phyloP scores from a whole-genome alignment of 768 basidiomycete genomes.

The Agaricus blazei region DNA sequence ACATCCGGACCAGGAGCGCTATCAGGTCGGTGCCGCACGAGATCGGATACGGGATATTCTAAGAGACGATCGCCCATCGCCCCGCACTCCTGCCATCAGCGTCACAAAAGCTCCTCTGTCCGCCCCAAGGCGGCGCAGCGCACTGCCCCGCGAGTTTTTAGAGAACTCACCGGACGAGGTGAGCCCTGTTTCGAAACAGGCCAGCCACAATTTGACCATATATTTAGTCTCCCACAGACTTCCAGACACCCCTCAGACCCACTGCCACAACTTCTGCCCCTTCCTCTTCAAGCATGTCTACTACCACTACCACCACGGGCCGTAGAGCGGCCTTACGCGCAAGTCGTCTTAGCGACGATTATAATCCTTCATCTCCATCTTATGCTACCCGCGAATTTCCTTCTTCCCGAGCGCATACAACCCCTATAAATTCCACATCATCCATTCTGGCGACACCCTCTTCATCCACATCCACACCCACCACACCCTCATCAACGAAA shows the following conservation, averaged over 20 bases:
- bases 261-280: conserved; percentile 16
- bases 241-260: conserved; percentile 31
- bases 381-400: conserved; percentile 4
- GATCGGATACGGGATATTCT: conserved; percentile 16
- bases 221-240: conserved; percentile 16
- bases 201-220: conserved; percentile 5
- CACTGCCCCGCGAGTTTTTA: conserved; percentile 39
- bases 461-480: conserved; percentile 1
- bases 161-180: conserved; percentile 21
- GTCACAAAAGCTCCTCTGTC: conserved; percentile 44
- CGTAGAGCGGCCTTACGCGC: conserved; percentile 13
- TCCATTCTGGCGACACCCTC: conserved; percentile 14
- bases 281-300: conserved; percentile 16
- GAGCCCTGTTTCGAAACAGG: conserved; percentile 6
- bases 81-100: conserved; percentile 14
- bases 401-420: background rate
- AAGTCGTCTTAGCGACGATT: conserved; percentile 18
- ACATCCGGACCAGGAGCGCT: background rate
- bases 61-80: conserved; percentile 31
- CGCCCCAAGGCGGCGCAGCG: conserved; percentile 28
- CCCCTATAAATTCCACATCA: background rate
- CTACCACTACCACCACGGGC: background rate
- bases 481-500: background rate
- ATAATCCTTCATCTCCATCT: conserved; percentile 15
- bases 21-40: conserved; percentile 14